Evolutionary conservation across 2,329 filamentous ascomycete genomes (phyloP), one percentile per base, ranked within the genome.

Genomic region (Ustulina deusta): DNA sequence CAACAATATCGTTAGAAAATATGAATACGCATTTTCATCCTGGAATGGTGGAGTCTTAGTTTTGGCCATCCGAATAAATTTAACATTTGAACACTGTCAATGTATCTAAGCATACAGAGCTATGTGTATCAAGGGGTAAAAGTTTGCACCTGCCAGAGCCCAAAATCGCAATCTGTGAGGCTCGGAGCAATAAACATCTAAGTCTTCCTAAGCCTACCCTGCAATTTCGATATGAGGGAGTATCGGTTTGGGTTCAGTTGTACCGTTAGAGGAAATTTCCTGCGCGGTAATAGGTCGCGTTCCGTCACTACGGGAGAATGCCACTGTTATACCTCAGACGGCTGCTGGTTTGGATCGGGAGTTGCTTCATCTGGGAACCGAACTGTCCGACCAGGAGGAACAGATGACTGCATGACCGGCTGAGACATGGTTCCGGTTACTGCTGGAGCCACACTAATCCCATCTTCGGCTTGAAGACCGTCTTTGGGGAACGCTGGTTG

Each of bases 361-460:
- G 11, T 15, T 15, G 56, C 36, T 65, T 83, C 83, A 69, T 84
- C 83, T 4, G 81, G 81, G 62, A 85, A 84, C 4, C 81, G 80
- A 67, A 85, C 82, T 17, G 79, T 81, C 66, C 83, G 79, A 36
- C 73, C 72, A 20, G 73, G 71, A 13, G 65, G 60, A 32, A 58
- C 66, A 15, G 70, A 69, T 36, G 69, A 36, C 9, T 49, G 65
- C 15, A n/a, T 15, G 4, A 11, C 34, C 6, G 34, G 52, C 54
- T 40, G 63, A 38, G 48, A 61, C 52, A 72, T 61, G 13, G 29
- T 32, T 42, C 73, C 72, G 68, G 29, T 59, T 27, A 55, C 27
- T 27, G 62, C 42, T n/a, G 42, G 29, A 51, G 64, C 34, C n/a
- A 17, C 34, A 22, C 40, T 20, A 10, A 36, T 38, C 9, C 25